These are phyloP conservation scores for Mortierella hygrophila DNA, from an alignment of 192 early-diverging fungal genomes.

Conservation along the genomic window DNA sequence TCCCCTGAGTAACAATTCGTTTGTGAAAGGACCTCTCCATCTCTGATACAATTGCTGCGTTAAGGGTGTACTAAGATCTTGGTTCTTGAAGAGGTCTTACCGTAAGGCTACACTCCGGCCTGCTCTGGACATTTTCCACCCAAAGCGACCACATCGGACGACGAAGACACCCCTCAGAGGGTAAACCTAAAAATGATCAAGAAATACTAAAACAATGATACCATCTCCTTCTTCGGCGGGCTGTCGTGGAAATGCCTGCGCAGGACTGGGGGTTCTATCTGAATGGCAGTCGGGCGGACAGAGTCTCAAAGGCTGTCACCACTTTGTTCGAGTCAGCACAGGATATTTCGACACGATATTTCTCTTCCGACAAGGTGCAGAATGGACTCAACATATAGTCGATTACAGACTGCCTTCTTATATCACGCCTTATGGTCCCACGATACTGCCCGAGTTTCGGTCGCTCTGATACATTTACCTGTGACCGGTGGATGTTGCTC, in stretches of 20 bases:
- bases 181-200: slow-evolving; percentile 27
- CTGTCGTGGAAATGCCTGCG: slow-evolving; percentile 54
- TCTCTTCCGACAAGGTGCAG: slow-evolving; percentile 42
- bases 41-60: slow-evolving; percentile 48
- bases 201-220: slow-evolving; percentile 39
- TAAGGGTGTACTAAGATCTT: slow-evolving; percentile 30
- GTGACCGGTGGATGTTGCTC: slow-evolving; percentile 54
- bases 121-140: slow-evolving; percentile 47
- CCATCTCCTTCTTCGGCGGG: slow-evolving; percentile 42
- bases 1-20: too few relatives aligned
- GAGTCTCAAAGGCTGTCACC: slow-evolving; percentile 48
- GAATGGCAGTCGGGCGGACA: slow-evolving; percentile 39
- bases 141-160: slow-evolving; percentile 42
- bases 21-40: slow-evolving; percentile 34
- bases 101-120: slow-evolving; percentile 15
- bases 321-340: slow-evolving; percentile 39
- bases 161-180: slow-evolving; percentile 38
- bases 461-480: slow-evolving; percentile 41
- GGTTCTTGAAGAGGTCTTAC: slow-evolving; percentile 39
- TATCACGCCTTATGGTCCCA: slow-evolving; percentile 47
- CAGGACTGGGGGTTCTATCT: slow-evolving; percentile 52
- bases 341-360: slow-evolving; percentile 33
- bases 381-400: slow-evolving; percentile 51
- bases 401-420: slow-evolving; percentile 37
- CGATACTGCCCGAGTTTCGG: slow-evolving; percentile 47